These are phyloP conservation scores for Podospora anserina DNA, from an alignment of 495 filamentous ascomycete species.

Conservation along the genomic window DNA sequence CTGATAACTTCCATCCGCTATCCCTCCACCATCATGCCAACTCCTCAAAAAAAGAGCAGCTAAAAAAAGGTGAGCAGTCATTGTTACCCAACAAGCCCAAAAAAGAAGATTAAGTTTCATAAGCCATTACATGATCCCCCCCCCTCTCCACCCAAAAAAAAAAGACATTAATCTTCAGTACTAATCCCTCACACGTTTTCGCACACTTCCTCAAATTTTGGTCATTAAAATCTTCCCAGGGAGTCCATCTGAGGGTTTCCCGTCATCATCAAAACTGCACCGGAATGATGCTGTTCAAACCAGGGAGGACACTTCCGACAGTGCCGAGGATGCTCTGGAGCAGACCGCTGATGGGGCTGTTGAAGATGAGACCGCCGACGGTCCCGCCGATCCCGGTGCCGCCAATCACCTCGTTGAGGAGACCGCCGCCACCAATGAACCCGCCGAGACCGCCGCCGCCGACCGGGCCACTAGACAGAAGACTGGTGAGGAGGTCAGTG, in stretches of 20 bases:
- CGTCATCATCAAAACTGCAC: neutral
- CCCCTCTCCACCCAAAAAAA: neutral
- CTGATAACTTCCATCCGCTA: neutral
- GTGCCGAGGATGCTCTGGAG: slow-evolving; percentile 14
- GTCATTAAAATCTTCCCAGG: neutral
- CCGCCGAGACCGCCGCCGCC: slow-evolving; percentile 4
- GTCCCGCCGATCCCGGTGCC: neutral
- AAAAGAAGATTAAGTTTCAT: neutral
- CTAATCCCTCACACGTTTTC: neutral
- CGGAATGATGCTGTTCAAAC: no score
- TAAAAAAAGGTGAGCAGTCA: neutral
- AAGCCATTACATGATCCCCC: neutral
- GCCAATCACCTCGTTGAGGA: slow-evolving; percentile 5
- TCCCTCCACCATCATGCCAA: neutral
- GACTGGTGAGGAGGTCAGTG: slow-evolving; percentile 9
- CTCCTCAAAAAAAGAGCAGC: neutral
- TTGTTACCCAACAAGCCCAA: neutral
- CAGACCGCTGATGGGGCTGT: slow-evolving; percentile 9
- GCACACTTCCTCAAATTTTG: neutral
- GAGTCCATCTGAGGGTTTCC: neutral
- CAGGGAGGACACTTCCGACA: slow-evolving; percentile 2
- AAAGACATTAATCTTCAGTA: neutral
- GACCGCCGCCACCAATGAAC: neutral
- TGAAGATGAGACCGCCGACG: slow-evolving; percentile 7
- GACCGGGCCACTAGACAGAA: slow-evolving; percentile 11